A percentile compares a stretch with the other conserved stretches of the same genome.
These are phyloP conservation scores for Alternaria sp. DNA, from an alignment of 2,329 filamentous ascomycete genomes.

Conservation along the genomic window DNA sequence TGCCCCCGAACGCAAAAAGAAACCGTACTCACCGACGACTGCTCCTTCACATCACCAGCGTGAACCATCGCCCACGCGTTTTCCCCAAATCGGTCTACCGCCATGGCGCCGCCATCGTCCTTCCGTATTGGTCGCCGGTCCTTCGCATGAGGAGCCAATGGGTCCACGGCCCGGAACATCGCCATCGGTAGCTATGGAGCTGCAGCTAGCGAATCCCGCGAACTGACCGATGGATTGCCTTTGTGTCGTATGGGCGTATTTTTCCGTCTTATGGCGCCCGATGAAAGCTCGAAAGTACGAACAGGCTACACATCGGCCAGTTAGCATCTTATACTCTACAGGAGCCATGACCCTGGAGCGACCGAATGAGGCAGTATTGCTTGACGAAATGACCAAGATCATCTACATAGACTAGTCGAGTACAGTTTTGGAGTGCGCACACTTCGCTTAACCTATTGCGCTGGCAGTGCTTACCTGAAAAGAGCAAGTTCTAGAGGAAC, in stretches of 20 bases:
- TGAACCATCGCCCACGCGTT: slow-evolving; percentile 5
- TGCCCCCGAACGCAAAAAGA: slow-evolving; percentile 2
- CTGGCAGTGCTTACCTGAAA: slow-evolving; percentile 25
- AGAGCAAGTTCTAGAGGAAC: slow-evolving; percentile 4
- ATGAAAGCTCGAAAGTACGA: neutral
- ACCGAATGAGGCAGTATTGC: neutral
- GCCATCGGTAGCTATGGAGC: slow-evolving; percentile 9
- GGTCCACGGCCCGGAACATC: slow-evolving; percentile 2
- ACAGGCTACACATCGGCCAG: neutral
- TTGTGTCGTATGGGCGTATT: neutral
- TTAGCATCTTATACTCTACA: neutral
- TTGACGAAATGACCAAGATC: neutral
- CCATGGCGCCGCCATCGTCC: neutral
- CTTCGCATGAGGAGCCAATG: neutral
- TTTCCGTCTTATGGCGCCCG: neutral
- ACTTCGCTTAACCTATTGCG: slow-evolving; percentile 17
- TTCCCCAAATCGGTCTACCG: neutral
- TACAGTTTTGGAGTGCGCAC: slow-evolving; percentile 4
- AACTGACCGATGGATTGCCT: neutral
- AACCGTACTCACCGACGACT: slow-evolving; percentile 4
- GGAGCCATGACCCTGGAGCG: neutral
- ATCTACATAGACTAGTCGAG: neutral
- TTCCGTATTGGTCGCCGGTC: neutral
- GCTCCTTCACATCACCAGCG: neutral
- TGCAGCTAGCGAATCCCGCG: slow-evolving; percentile 6